These are phyloP conservation scores for Vicia sativa DNA, from an alignment of 306 rosid species.

Conservation along the genomic window DNA sequence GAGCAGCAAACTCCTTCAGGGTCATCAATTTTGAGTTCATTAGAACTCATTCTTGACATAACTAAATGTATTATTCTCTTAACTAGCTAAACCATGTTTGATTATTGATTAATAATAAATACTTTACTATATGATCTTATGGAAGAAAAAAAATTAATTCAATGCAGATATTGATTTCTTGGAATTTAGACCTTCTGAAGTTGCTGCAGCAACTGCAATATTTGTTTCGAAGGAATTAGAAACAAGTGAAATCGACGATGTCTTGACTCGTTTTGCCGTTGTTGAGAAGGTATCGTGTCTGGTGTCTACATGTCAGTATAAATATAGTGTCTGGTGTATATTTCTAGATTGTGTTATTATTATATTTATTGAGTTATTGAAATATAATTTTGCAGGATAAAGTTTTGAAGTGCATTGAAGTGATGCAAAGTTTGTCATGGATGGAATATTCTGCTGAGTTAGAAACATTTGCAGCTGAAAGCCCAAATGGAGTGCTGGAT, in stretches of 20 bases:
- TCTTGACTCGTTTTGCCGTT: constrained; percentile 47
- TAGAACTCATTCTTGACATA: constrained; percentile 51
- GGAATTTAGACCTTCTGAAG: constrained; percentile 86
- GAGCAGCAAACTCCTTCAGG: constrained; percentile 30
- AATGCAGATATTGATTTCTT: constrained; percentile 83
- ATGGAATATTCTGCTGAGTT: constrained; percentile 35
- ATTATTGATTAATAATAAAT: too few species aligned
- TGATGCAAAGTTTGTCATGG: constrained; percentile 55
- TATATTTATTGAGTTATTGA: not conserved
- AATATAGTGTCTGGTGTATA: not conserved
- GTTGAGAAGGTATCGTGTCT: too few species aligned
- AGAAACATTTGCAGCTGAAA: constrained; percentile 47
- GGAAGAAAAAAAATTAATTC: constrained; percentile 29
- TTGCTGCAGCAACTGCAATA: constrained; percentile 81
- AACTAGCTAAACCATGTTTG: too few species aligned
- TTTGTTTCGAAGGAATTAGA: constrained; percentile 50
- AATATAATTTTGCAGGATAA: constrained; percentile 62
- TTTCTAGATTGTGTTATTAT: not conserved
- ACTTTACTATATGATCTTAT: constrained; percentile 6
- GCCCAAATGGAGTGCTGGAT: constrained; percentile 70
- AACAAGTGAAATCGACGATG: constrained; percentile 49
- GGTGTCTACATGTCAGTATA: not conserved
- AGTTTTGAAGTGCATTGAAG: constrained; percentile 67
- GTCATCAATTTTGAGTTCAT: constrained; percentile 44
- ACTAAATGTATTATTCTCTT: constrained; percentile 48